Base-by-base conservation (phyloP, 768 basidiomycete genomes). In the Suillus weaverae region DNA sequence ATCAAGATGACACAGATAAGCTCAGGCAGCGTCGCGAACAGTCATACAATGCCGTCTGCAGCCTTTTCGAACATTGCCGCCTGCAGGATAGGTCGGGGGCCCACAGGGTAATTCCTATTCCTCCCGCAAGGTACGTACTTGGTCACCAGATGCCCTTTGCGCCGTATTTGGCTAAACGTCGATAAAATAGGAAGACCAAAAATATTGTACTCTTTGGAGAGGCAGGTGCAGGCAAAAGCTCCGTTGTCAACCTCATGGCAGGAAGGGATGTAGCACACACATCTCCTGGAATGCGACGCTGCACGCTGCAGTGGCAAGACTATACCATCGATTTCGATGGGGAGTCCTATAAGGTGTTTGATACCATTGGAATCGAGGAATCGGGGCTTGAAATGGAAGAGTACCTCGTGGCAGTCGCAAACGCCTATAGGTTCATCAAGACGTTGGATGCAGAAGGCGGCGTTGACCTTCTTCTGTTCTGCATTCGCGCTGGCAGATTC, bases 401-500 rank as follows among this genome's bases (percentile, higher is more conserved):
- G 43, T 72, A 69, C 53, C 65, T 74, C n/a, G 70, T 67, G 13
- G 73, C 74, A 22, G 71, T 78, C 48, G 71, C 70, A 38, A 71
- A 78, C 39, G 72, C 77, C 4, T 72, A 76, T 39, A 55, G 67
- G 9, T 76, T 84, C 30, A 73, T 83, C 56, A 69, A 70, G 32
- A 67, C 66, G 16, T 67, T 82, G 41, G 71, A 69, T 30, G 68
- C 65, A 20, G 66, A 68, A 26, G 77, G 71, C 0, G 81, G 82
- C 1, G 71, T 83, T 61, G 78, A 70, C 67, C 76, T 83, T 8
- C 77, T 83, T 4, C 55, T 83, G 16, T 83, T 76, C 65, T 77
- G 77, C 46, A 76, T 82, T 61, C 76, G 78, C 10, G 78, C 74
- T 0, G 77, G 78, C 16, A 69, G 80, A 64, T 73, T 81, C 66